Percentiles rank a stretch among this genome's conserved stretches.
Conservation (phyloP, 139 green algal species). For the Limnomonas spitsbergensis region DNA sequence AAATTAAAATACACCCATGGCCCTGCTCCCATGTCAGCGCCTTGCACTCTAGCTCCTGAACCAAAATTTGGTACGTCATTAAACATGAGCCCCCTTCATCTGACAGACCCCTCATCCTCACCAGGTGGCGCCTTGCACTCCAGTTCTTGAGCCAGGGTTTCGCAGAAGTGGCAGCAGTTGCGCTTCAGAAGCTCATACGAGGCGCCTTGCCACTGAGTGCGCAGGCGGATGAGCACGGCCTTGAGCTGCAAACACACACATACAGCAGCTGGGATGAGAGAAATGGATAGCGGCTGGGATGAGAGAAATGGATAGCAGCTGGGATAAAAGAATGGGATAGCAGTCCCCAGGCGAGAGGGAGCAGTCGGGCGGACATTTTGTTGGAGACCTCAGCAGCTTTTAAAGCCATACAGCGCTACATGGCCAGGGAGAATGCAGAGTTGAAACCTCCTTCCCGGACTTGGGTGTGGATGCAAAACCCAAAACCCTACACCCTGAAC, state of each 20-base stretch:
- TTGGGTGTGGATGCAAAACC: too few relatives aligned
- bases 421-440: too few relatives aligned
- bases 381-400: too few relatives aligned
- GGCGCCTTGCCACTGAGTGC: conserved; percentile 45
- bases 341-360: too few relatives aligned
- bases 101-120: not conserved
- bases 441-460: too few relatives aligned
- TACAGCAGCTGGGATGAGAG: not conserved
- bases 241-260: conserved; percentile 28
- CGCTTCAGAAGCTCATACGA: conserved; percentile 66
- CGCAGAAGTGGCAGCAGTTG: conserved; percentile 83
- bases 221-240: conserved; percentile 36
- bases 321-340: not conserved
- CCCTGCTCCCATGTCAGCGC: conserved; percentile 11
- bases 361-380: too few relatives aligned
- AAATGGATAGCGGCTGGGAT: not conserved
- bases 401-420: too few relatives aligned
- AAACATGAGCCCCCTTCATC: not conserved
- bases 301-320: not conserved
- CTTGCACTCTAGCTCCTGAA: conserved; percentile 7
- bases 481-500: too few relatives aligned
- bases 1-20: not conserved
- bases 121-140: conserved; percentile 38
- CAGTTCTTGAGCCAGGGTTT: conserved; percentile 54
- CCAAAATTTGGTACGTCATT: not conserved